Evolutionary conservation across 2,329 filamentous ascomycete species (phyloP), one percentile per base, ranked within the genome.

Genomic region (Mycogone perniciosa): DNA sequence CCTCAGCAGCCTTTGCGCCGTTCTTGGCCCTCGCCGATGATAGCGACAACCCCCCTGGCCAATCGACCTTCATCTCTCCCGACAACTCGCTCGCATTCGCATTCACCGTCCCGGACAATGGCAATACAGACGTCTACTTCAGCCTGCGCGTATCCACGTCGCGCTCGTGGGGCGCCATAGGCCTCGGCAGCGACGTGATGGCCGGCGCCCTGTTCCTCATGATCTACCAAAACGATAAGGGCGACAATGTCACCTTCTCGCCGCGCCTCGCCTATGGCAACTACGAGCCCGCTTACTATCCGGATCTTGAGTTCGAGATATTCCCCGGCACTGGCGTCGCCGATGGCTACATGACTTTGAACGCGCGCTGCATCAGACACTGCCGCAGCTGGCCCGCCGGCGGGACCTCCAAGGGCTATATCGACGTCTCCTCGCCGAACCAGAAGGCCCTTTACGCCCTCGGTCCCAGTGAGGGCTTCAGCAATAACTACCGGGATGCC

Each of bases 361-460:
- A 74, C 48, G 79, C 71, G 1, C 71, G 71, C 38, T 84, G 81
- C 66, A 66, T 57, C 26, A 57, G 62, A 31, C 73, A 76, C 58
- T 84, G 77, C 57, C 72, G 76, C 33, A 70, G 63, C 40, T 83
- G 79, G 79, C 63, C 63, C 9, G 56, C 59, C 5, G 56, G 50
- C 26, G 57, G 57, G 33, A 59, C 61, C 26, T 53, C 53, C 31
- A 64, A 64, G 44, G 76, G 76, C 35, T 70, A 62, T 34, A 62
- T 84, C 51, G 72, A 84, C 57, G 67, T 77, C n/a, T 67, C 63
- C n/a, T 74, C 70, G 46, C 67, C 65, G 10, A 62, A 66, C 10
- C 72, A 76, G 54, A 66, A 67, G 38, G 80, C 77, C 64, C 76
- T 82, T 49, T 85, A 75, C 60, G 82, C 78, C 13, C 66, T 76